Evolutionary conservation across 2,329 filamentous ascomycete species (phyloP).

Genomic region (Colletotrichum chlorophyti): DNA sequence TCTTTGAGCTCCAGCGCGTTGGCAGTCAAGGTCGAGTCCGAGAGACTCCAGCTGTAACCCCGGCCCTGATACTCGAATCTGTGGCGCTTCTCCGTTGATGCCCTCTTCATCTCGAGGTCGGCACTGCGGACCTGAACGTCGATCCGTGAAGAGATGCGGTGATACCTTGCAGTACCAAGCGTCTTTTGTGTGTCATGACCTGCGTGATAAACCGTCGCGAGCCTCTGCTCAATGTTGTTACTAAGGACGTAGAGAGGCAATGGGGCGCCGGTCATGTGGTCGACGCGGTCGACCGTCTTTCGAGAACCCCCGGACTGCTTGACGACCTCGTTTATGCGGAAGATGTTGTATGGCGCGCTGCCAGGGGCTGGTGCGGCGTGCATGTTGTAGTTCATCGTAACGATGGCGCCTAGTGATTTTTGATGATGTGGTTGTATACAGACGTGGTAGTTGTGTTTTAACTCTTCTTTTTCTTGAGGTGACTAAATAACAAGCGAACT

Average conservation of each 20-base stretch:
- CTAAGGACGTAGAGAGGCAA: constrained; percentile 19
- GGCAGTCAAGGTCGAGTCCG: neutral
- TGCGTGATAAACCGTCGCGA: constrained; percentile 8
- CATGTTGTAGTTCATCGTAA: no score
- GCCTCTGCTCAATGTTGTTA: constrained; percentile 7
- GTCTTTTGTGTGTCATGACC: constrained; percentile 3
- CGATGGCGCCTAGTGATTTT: no score
- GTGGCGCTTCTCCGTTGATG: neutral
- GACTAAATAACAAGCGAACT: no score
- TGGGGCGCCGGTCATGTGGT: neutral
- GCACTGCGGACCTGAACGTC: constrained; percentile 17
- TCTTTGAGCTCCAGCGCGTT: constrained; percentile 9
- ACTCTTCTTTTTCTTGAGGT: no score
- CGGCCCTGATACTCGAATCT: neutral
- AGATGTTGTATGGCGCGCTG: constrained; percentile 4
- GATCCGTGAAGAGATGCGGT: constrained; percentile 14
- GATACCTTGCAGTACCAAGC: neutral
- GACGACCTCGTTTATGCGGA: neutral
- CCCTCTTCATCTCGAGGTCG: constrained; percentile 21
- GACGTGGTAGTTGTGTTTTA: no score
- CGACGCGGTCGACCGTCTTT: constrained; percentile 21
- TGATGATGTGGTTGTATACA: neutral
- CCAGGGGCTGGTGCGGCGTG: neutral
- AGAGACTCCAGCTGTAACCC: constrained; percentile 10
- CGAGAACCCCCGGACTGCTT: constrained; percentile 29